Percentiles rank a stretch among this genome's conserved stretches.
Conservation (phyloP, 2,329 filamentous ascomycete genomes). For the Ophiostoma sp. region DNA sequence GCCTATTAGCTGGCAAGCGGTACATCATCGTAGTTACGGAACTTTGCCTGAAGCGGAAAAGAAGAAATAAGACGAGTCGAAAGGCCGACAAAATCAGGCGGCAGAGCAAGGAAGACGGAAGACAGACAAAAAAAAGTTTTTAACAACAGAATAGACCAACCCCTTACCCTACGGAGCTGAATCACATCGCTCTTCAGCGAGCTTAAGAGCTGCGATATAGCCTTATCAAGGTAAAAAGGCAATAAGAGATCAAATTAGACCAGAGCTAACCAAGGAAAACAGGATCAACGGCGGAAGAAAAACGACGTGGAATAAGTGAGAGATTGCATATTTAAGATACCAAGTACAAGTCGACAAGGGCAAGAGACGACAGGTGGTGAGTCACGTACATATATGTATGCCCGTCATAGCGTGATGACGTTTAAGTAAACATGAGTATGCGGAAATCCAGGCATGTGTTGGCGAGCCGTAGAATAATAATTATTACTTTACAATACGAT, state of each 20-base stretch:
- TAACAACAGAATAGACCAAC: not conserved
- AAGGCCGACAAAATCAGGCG: too few species aligned
- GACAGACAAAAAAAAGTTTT: too few species aligned
- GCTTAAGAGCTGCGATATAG: slow-evolving; percentile 2
- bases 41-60: too few species aligned
- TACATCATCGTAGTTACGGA: too few species aligned
- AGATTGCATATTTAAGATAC: not conserved
- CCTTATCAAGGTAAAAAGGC: not conserved
- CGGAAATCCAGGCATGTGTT: too few species aligned
- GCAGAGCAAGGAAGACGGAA: too few species aligned
- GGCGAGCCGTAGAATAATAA: too few species aligned
- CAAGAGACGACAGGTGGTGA: not conserved
- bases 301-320: slow-evolving; percentile 5
- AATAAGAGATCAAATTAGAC: not conserved
- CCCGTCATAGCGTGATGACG: too few species aligned
- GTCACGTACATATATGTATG: not conserved
- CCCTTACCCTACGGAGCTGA: slow-evolving; percentile 3
- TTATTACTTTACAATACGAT: too few species aligned
- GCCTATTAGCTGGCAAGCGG: too few species aligned
- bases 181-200: not conserved
- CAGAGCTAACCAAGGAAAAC: slow-evolving; percentile 1
- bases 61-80: too few species aligned
- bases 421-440: too few species aligned
- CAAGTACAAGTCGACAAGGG: not conserved
- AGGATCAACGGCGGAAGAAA: not conserved